Conservation (phyloP, 768 basidiomycete species). For the Galerina sulciceps region DNA sequence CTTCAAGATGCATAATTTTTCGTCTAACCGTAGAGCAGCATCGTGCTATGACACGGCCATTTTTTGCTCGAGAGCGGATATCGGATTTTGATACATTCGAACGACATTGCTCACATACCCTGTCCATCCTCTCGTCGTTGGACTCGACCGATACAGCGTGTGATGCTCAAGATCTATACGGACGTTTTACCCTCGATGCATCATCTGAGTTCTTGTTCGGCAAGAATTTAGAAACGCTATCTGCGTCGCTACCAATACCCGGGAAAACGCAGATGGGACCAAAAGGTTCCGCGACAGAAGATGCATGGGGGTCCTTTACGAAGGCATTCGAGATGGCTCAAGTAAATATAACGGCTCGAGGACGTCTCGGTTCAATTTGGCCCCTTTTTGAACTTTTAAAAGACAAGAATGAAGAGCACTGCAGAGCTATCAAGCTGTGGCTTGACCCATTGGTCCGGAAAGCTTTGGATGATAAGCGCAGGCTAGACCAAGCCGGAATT, state of each 20-base stretch:
- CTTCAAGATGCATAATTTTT: neutral
- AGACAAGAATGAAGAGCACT: conserved; percentile 54
- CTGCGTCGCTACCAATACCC: conserved; percentile 54
- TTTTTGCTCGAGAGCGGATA: conserved; percentile 74
- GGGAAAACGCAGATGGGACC: conserved; percentile 49
- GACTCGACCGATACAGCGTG: conserved; percentile 44
- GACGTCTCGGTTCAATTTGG: conserved; percentile 60
- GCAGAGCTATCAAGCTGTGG: conserved; percentile 57
- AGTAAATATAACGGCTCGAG: conserved; percentile 51
- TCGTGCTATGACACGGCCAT: conserved; percentile 69
- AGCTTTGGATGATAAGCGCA: conserved; percentile 51
- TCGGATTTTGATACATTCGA: conserved; percentile 75
- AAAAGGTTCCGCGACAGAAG: conserved; percentile 64
- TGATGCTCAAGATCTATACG: conserved; percentile 71
- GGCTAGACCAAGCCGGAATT: conserved; percentile 40
- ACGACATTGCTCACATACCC: conserved; percentile 48
- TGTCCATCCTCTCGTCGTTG: conserved; percentile 50
- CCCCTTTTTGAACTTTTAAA: conserved; percentile 61
- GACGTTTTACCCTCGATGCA: conserved; percentile 71
- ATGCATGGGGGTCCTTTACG: conserved; percentile 66
- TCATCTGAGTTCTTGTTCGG: conserved; percentile 80
- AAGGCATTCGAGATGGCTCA: conserved; percentile 64
- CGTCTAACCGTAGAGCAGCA: conserved; percentile 44
- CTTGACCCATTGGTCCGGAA: conserved; percentile 65
- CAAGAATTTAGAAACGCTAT: conserved; percentile 63